Percentiles rank a stretch among this genome's conserved stretches.
These are phyloP conservation scores for Rhodotorula sp. DNA, from an alignment of 1,284 basidiomycete genomes.

Conservation along the genomic window DNA sequence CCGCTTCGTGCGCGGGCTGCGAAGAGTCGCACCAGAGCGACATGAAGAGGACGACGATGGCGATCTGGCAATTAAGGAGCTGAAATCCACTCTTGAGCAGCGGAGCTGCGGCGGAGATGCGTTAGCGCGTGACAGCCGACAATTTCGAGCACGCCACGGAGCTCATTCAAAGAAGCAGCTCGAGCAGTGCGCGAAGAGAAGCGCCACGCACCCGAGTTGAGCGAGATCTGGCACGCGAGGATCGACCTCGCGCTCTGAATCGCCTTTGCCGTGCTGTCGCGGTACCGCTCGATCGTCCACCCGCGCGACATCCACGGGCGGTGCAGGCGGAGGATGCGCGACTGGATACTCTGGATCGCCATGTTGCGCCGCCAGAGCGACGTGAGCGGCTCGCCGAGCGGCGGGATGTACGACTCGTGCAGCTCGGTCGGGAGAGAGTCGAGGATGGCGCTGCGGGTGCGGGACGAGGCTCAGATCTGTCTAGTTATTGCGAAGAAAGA, in stretches of 20 bases:
- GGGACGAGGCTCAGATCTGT: not conserved
- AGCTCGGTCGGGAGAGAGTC: constrained; percentile 16
- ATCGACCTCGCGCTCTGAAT: constrained; percentile 18
- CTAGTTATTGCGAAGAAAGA: too few relatives aligned
- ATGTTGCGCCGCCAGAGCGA: constrained; percentile 22
- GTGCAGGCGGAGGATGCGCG: constrained; percentile 41
- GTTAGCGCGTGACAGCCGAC: too few relatives aligned
- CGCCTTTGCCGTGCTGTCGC: constrained; percentile 21
- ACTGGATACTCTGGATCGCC: constrained; percentile 25
- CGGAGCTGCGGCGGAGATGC: too few relatives aligned
- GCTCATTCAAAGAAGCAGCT: too few relatives aligned
- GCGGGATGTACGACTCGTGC: constrained; percentile 15
- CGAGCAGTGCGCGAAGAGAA: not conserved
- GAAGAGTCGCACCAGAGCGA: constrained; percentile 18
- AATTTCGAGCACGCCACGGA: too few relatives aligned
- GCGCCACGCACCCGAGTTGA: constrained; percentile 17
- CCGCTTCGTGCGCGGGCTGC: not conserved
- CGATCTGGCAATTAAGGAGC: constrained; percentile 12
- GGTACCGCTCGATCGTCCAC: constrained; percentile 16
- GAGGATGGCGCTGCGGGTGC: constrained; percentile 15
- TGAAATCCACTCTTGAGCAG: constrained; percentile 31
- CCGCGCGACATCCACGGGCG: constrained; percentile 41
- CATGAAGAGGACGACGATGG: constrained; percentile 29
- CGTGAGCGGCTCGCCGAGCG: constrained; percentile 26
- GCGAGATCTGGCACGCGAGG: constrained; percentile 17